Percentiles rank a stretch among this genome's conserved stretches.
Evolutionary conservation across 768 basidiomycete genomes (phyloP).

Genomic region (Leccinellum luteum): DNA sequence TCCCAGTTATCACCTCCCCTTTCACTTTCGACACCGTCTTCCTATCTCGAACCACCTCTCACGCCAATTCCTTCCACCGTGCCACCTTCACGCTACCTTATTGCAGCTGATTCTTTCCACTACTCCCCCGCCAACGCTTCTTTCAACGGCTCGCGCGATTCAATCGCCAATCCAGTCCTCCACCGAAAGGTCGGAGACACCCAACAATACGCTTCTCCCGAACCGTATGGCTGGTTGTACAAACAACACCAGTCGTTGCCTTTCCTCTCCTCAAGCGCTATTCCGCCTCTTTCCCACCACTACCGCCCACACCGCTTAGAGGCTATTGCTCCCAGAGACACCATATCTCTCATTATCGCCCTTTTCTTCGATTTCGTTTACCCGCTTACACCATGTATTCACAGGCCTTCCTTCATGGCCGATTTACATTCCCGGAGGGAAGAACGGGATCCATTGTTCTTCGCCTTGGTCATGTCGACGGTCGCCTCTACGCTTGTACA

Average conservation of each 20-base stretch:
- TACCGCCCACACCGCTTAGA: slow-evolving; percentile 77
- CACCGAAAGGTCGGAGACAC: slow-evolving; percentile 45
- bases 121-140: slow-evolving; percentile 42
- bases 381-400: slow-evolving; percentile 85
- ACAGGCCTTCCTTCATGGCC: slow-evolving; percentile 91
- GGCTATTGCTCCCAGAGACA: slow-evolving; percentile 78
- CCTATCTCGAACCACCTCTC: slow-evolving; percentile 55
- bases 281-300: slow-evolving; percentile 66
- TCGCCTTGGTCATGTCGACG: slow-evolving; percentile 86
- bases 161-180: slow-evolving; percentile 30
- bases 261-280: slow-evolving; percentile 40
- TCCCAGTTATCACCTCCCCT: slow-evolving; percentile 45
- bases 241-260: slow-evolving; percentile 55
- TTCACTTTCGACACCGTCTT: slow-evolving; percentile 15
- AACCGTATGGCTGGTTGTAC: slow-evolving; percentile 65
- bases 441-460: slow-evolving; percentile 87
- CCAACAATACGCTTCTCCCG: slow-evolving; percentile 41
- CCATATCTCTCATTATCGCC: slow-evolving; percentile 76
- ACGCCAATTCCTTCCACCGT: slow-evolving; percentile 38
- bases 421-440: slow-evolving; percentile 78
- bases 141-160: slow-evolving; percentile 40
- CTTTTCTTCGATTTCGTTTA: slow-evolving; percentile 95
- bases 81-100: slow-evolving; percentile 68
- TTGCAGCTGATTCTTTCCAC: slow-evolving; percentile 66
- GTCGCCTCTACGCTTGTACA: slow-evolving; percentile 87